Conservation (phyloP, 1,284 basidiomycete species). For the Heimioporus retisporus region DNA sequence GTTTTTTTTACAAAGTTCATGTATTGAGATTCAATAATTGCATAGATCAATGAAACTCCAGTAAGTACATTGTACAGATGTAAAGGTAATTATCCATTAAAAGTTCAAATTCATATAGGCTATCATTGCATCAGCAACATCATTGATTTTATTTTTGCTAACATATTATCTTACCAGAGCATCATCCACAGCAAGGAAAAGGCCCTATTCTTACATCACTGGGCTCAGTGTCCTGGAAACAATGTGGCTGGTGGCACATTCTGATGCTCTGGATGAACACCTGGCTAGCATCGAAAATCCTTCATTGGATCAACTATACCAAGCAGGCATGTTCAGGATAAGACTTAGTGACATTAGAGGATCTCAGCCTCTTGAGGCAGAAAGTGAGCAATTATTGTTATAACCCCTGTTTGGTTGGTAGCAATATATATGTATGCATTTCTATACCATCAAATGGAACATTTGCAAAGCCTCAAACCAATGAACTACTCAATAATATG, state of each 20-base stretch:
- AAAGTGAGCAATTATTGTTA: neutral
- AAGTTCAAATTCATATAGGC: neutral
- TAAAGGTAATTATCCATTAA: neutral
- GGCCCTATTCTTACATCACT: neutral
- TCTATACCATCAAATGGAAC: too few species aligned
- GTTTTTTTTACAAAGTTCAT: neutral
- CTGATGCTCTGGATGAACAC: neutral
- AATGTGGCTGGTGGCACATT: constrained; percentile 1
- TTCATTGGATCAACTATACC: neutral
- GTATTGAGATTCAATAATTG: neutral
- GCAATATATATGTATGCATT: too few species aligned
- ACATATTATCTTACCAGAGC: neutral
- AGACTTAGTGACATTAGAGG: neutral
- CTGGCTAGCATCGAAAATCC: neutral
- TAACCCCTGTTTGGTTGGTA: neutral
- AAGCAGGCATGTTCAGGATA: constrained; percentile 1
- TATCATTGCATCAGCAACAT: neutral
- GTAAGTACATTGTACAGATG: neutral
- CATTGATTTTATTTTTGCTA: neutral
- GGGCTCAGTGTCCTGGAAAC: neutral
- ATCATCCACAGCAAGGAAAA: neutral
- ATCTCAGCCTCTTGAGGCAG: neutral
- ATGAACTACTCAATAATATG: too few species aligned
- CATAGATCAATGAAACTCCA: neutral
- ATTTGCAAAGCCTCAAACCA: too few species aligned